Percentiles rank a stretch among this genome's conserved stretches.
phyloP scores from a whole-genome alignment of 1,139 yeast genomes.

The Nakaseomyces delphensis region DNA sequence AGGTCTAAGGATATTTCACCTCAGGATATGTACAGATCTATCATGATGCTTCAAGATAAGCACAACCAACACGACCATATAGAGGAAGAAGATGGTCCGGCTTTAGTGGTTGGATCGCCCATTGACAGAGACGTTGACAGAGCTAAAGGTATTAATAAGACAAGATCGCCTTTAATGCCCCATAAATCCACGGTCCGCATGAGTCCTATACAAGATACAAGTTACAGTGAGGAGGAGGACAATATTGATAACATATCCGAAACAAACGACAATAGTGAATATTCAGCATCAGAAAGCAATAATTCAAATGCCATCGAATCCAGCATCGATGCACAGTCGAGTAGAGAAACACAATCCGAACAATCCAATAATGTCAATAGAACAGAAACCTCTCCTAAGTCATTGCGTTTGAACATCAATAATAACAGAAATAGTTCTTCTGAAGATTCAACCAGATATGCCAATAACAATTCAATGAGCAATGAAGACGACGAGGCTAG shows the following conservation, averaged over 20 bases:
- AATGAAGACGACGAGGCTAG: conserved; percentile 3
- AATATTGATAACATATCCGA: not conserved
- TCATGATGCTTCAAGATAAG: conserved; percentile 61
- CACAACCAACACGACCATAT: conserved; percentile 27
- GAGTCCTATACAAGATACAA: not conserved
- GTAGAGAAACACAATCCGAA: not conserved
- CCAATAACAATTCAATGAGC: not conserved
- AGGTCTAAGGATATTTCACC: conserved; percentile 56
- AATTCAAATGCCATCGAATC: conserved; percentile 1
- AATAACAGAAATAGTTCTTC: not conserved
- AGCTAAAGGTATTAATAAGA: not conserved
- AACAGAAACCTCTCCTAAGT: not conserved
- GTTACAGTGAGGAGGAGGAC: not conserved
- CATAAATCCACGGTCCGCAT: not conserved
- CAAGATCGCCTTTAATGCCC: not conserved
- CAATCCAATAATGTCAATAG: not conserved
- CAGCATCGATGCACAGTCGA: not conserved
- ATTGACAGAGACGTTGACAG: not conserved
- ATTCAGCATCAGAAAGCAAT: not conserved
- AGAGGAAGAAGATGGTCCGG: conserved; percentile 63
- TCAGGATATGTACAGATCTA: conserved; percentile 74
- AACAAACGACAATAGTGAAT: not conserved
- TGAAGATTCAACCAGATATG: not conserved
- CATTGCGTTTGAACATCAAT: not conserved
- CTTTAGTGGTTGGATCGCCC: conserved; percentile 72